Base-by-base conservation (phyloP, 1,284 basidiomycete species). In the Hymenochaete sp. region DNA sequence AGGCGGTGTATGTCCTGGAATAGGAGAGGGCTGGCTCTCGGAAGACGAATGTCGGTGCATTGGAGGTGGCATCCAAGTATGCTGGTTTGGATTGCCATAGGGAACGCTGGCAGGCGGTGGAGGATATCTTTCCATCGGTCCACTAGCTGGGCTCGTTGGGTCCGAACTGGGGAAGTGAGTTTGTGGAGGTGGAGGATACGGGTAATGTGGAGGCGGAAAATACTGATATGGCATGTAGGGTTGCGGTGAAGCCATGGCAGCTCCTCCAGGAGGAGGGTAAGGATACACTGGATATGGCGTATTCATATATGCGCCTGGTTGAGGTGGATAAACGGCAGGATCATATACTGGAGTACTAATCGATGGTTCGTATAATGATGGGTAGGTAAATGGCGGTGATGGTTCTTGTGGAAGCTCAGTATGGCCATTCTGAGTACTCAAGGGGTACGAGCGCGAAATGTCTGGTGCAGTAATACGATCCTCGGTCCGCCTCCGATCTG, bases 321-420 rank as follows among this genome's bases (percentile, higher is more conserved):
- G 57, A 36, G 62, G 71, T 33, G 58, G 59, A 35, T 66, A 56
- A 26, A 62, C 62, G 18, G 67, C 57, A 27, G 66, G 65, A 42
- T 82, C 79, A 49, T 77, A 80, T 26, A 67, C 58, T 28, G 64
- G 55, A 16, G 62, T 53, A 45, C 63, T 53, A 4, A 70, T 64
- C 16, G 71, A 64, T 10, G 76, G 75, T 44, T 86, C 83, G 54
- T 85, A 84, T 18, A 85, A 60, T 0, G 76, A 72, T 13, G 82
- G 70, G 57, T 77, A 87, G 44, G 72, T 75, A 61, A 85, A 79
- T 13, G 82, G 44, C 2, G 83, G 82, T 4, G 83, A 86, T 8
- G 82, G 78, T 53, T 82, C 67, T 19, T 82, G 85, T 53, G 73
- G 75, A 42, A 79, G 76, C 19, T 80, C 77, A 57, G 77, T 77